Conservation (phyloP, 2,329 filamentous ascomycete genomes). For the Calonectria ilicicola region DNA sequence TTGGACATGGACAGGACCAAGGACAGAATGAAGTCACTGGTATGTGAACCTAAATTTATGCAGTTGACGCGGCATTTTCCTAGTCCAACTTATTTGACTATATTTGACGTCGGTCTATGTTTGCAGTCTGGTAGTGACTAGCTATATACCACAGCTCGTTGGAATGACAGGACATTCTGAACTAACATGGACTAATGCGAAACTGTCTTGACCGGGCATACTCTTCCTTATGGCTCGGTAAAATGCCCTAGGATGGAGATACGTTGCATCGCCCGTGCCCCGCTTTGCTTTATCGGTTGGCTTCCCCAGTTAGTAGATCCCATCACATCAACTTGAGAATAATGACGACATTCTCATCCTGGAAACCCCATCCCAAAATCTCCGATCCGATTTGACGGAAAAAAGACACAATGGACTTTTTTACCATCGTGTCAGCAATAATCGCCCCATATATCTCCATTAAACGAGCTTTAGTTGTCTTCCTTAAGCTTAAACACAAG, state of each 20-base stretch:
- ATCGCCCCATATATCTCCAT: not conserved
- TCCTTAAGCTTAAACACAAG: not conserved
- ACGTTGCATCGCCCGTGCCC: not conserved
- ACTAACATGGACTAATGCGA: not conserved
- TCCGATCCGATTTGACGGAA: not conserved
- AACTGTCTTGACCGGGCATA: no score
- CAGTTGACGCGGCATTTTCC: not conserved
- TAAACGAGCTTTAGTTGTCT: not conserved
- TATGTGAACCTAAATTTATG: not conserved
- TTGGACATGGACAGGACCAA: not conserved
- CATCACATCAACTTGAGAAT: constrained; percentile 15
- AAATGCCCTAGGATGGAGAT: not conserved
- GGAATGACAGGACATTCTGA: not conserved
- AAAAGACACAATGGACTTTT: not conserved
- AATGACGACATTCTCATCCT: constrained; percentile 22
- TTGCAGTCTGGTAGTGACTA: not conserved
- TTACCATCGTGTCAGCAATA: not conserved
- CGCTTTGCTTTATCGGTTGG: not conserved
- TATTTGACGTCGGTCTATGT: no score
- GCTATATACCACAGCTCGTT: not conserved
- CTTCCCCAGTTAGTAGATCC: constrained; percentile 20
- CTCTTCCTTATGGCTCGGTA: not conserved
- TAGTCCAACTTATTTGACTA: no score
- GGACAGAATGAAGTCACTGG: not conserved
- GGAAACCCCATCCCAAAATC: not conserved